Conservation (phyloP, 352 stramenopile species). For the Globisporangium polare region DNA sequence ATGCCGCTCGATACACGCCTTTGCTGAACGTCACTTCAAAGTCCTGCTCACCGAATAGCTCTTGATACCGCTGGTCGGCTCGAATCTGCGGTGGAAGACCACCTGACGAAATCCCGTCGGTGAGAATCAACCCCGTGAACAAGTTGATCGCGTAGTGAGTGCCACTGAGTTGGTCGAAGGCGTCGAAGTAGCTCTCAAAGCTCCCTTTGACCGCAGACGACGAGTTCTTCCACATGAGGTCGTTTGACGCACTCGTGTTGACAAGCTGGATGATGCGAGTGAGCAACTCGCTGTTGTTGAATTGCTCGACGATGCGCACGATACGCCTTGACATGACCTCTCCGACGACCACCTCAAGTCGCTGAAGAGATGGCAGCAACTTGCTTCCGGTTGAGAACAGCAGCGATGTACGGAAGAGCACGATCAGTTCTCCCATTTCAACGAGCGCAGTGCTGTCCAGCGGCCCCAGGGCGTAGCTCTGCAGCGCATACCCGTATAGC, state of each 20-base stretch:
- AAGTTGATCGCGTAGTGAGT: slow-evolving; percentile 42
- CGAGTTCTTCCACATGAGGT: slow-evolving; percentile 8
- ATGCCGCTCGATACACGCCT: slow-evolving; percentile 27
- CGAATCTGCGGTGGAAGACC: slow-evolving; percentile 34
- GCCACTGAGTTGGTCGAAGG: slow-evolving; percentile 11
- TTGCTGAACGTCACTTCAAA: slow-evolving; percentile 39
- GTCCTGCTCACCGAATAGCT: slow-evolving; percentile 38
- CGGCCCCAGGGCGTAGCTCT: slow-evolving; percentile 22
- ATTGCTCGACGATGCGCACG: neutral
- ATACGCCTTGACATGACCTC: slow-evolving; percentile 33
- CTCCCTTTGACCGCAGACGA: neutral
- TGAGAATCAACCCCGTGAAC: slow-evolving; percentile 35
- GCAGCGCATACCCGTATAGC: slow-evolving; percentile 39
- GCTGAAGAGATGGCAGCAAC: neutral
- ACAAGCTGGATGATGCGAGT: slow-evolving; percentile 21
- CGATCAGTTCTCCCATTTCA: slow-evolving; percentile 40
- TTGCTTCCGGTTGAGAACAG: slow-evolving; percentile 3
- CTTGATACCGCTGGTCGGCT: slow-evolving; percentile 20
- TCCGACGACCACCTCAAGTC: slow-evolving; percentile 8
- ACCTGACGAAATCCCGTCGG: slow-evolving; percentile 29
- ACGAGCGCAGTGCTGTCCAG: slow-evolving; percentile 3
- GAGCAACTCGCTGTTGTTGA: neutral
- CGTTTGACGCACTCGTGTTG: slow-evolving; percentile 16
- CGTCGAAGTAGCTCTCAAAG: slow-evolving; percentile 31
- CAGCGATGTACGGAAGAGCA: slow-evolving; percentile 37